Conservation (phyloP, 805 yeast species). For the Ogataea zsoltii region DNA sequence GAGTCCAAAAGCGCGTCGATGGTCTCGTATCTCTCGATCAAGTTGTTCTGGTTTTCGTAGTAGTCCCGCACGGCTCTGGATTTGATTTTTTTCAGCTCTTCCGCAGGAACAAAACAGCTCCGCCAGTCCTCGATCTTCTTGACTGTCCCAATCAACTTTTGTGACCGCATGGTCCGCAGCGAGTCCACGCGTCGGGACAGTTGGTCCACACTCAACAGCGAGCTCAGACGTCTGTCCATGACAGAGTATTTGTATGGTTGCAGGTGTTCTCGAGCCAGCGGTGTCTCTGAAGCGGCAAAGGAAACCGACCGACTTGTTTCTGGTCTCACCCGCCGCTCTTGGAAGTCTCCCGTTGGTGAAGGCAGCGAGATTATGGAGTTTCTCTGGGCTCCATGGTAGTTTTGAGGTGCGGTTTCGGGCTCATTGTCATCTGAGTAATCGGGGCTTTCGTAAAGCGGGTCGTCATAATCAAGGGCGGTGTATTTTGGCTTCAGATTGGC, state of each 20-base stretch:
- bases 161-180: slow-evolving; percentile 47
- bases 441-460: slow-evolving; percentile 15
- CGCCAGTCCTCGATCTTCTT: slow-evolving; percentile 45
- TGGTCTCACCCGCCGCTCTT: not conserved
- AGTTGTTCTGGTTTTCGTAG: slow-evolving; percentile 60
- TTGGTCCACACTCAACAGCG: slow-evolving; percentile 20
- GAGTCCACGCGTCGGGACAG: slow-evolving; percentile 27
- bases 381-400: slow-evolving; percentile 1
- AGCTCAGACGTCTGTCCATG: slow-evolving; percentile 27
- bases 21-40: slow-evolving; percentile 55
- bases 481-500: not conserved
- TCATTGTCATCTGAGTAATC: slow-evolving; percentile 6
- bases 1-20: slow-evolving; percentile 70
- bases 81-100: slow-evolving; percentile 26
- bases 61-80: slow-evolving; percentile 38
- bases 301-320: slow-evolving; percentile 9
- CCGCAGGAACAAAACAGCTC: slow-evolving; percentile 23
- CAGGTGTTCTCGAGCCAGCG: slow-evolving; percentile 8
- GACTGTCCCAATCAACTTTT: slow-evolving; percentile 45
- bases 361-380: slow-evolving; percentile 18
- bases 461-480: not conserved
- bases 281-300: slow-evolving; percentile 11
- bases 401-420: not conserved
- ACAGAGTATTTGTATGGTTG: slow-evolving; percentile 15
- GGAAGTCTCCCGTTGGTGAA: slow-evolving; percentile 16